Evolutionary conservation across 805 yeast species (phyloP).

Genomic region (Zygotorulaspora florentina): DNA sequence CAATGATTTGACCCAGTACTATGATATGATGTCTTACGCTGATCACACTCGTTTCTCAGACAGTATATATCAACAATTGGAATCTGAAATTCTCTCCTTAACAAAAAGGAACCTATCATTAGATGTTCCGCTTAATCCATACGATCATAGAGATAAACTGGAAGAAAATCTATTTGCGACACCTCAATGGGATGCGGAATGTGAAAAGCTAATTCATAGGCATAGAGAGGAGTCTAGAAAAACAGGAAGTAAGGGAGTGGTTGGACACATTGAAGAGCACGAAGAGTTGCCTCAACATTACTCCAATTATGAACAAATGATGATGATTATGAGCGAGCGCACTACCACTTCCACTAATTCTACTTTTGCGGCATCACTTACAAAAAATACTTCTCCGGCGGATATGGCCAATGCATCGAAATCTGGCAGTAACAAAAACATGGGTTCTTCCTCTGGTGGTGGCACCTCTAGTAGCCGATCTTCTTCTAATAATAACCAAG

Average conservation of each 20-base stretch:
- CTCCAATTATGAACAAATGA: constrained; percentile 85
- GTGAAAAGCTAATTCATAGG: constrained; percentile 33
- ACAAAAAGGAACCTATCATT: constrained; percentile 76
- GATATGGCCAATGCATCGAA: constrained; percentile 11
- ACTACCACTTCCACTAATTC: constrained; percentile 38
- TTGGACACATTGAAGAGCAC: constrained; percentile 49
- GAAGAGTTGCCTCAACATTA: constrained; percentile 71
- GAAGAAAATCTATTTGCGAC: constrained; percentile 32
- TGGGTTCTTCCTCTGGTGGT: constrained; percentile 9
- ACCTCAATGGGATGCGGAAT: constrained; percentile 43
- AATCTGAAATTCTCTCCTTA: constrained; percentile 76
- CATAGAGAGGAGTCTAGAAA: constrained; percentile 40
- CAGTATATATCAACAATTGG: constrained; percentile 71
- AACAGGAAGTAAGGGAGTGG: constrained; percentile 39
- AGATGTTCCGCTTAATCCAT: constrained; percentile 70
- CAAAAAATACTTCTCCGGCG: constrained; percentile 27
- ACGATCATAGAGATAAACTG: constrained; percentile 39
- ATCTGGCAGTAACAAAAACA: constrained; percentile 5
- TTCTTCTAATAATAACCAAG: constrained; percentile 34
- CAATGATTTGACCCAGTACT: constrained; percentile 74
- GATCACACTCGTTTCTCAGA: constrained; percentile 81
- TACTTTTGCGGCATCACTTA: constrained; percentile 36
- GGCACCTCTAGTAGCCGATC: constrained; percentile 16
- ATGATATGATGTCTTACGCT: constrained; percentile 79
- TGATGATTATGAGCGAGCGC: constrained; percentile 62